phyloP scores from a whole-genome alignment of 768 basidiomycete genomes.

The Psilocybe cubensis region DNA sequence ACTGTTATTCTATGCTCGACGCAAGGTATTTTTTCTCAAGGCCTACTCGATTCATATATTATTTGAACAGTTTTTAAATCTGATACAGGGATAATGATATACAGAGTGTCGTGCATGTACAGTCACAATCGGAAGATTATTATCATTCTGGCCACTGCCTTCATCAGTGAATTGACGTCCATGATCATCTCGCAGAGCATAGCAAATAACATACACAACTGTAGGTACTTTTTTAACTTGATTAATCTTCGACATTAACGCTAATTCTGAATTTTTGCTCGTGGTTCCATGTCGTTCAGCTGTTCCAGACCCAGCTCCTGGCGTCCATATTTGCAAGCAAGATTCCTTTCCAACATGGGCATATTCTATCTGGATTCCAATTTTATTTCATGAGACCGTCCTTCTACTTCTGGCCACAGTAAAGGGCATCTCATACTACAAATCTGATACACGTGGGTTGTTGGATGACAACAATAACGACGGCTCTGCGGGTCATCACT shows the following conservation, averaged over 20 bases:
- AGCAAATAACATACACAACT: constrained; percentile 1
- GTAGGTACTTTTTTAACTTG: neutral
- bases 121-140: constrained; percentile 11
- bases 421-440: constrained; percentile 5
- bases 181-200: constrained; percentile 9
- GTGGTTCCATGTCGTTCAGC: neutral
- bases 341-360: constrained; percentile 6
- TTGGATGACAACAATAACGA: neutral
- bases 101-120: constrained; percentile 17
- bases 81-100: constrained; percentile 14
- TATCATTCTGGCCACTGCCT: constrained; percentile 6
- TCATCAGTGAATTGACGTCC: constrained; percentile 3
- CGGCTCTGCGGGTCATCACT: neutral
- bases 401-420: constrained; percentile 7
- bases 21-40: neutral
- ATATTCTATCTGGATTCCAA: constrained; percentile 11
- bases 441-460: neutral
- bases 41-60: neutral
- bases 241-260: neutral
- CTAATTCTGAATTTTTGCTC: neutral
- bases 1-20: neutral
- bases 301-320: constrained; percentile 13
- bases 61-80: neutral
- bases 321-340: constrained; percentile 11
- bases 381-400: constrained; percentile 9